phyloP scores from a whole-genome alignment of 73 alveolate species.

The Paramecium primaurelia region DNA sequence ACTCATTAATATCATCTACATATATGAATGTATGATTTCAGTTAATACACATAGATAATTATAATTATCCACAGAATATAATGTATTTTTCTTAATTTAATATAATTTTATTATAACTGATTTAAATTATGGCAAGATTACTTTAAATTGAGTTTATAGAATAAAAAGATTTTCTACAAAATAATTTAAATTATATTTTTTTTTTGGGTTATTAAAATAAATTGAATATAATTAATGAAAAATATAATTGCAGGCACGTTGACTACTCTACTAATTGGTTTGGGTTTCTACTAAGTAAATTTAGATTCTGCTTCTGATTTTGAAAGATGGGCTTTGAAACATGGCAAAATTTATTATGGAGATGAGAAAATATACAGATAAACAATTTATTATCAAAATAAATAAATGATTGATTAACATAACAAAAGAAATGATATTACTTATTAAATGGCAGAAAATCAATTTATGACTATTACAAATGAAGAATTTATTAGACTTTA shows the following conservation, averaged over 20 bases:
- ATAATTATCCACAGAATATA: no score
- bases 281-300: not conserved
- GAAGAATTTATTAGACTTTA: not conserved
- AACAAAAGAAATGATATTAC: not conserved
- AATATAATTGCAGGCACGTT: not conserved
- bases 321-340: not conserved
- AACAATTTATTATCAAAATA: not conserved
- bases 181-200: no score
- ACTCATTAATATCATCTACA: no score
- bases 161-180: no score
- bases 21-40: no score
- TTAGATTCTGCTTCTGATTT: not conserved
- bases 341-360: not conserved
- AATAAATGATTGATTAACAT: not conserved
- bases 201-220: no score
- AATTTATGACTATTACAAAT: not conserved
- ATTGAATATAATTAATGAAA: not conserved
- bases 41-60: no score
- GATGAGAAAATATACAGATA: not conserved
- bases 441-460: not conserved
- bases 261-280: not conserved
- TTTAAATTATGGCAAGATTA: no score
- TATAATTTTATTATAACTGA: no score
- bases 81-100: no score
- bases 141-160: no score